Percentiles rank a stretch among this genome's conserved stretches.
Evolutionary conservation across 345 rosid species (phyloP).

Genomic region (Theobroma cacao): DNA sequence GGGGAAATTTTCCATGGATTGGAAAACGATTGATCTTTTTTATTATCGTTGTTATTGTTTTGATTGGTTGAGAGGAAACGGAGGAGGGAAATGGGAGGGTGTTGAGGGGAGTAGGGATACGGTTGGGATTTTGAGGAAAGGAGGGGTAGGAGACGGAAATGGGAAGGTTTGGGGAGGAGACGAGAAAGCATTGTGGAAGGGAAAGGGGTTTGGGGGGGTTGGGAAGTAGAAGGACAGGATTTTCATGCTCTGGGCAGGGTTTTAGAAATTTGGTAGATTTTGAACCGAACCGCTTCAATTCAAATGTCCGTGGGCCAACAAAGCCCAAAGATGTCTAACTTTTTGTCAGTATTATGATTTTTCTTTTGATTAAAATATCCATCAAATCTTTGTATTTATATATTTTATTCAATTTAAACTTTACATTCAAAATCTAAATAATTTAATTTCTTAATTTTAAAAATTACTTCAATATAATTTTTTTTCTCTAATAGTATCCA

Average conservation of each 20-base stretch:
- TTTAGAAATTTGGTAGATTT: not conserved
- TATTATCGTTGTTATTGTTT: constrained; percentile 21
- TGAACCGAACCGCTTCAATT: not conserved
- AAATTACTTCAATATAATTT: too few species aligned
- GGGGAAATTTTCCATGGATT: constrained; percentile 50
- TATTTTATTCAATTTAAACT: too few species aligned
- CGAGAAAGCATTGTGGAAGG: constrained; percentile 61
- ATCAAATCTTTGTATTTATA: too few species aligned
- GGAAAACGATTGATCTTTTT: constrained; percentile 22
- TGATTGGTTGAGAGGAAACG: constrained; percentile 46
- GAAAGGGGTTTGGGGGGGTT: not conserved
- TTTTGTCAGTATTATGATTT: too few species aligned
- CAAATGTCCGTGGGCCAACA: not conserved
- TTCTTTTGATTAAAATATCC: too few species aligned
- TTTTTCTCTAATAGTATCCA: too few species aligned
- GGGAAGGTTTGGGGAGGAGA: constrained; percentile 54
- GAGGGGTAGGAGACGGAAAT: constrained; percentile 44
- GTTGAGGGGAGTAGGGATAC: constrained; percentile 13
- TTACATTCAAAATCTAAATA: too few species aligned
- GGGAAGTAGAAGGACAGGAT: not conserved
- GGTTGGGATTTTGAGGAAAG: constrained; percentile 34
- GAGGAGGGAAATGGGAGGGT: constrained; percentile 30
- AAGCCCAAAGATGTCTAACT: not conserved
- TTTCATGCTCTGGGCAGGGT: not conserved
- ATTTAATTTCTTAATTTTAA: too few species aligned